Evolutionary conservation across 2,329 filamentous ascomycete genomes (phyloP).

Genomic region (Stemphylium beticola): DNA sequence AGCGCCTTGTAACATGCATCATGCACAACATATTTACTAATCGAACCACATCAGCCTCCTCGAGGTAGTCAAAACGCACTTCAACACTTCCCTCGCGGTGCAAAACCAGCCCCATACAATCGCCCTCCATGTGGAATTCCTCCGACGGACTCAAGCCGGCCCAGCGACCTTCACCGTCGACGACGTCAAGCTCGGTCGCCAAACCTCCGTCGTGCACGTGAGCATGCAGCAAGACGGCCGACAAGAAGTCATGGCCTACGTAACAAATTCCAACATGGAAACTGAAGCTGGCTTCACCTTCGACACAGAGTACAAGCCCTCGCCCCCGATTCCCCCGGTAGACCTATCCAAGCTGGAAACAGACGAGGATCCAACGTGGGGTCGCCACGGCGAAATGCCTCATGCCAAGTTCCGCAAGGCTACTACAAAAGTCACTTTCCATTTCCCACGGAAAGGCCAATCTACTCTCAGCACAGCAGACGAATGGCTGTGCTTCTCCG

Average conservation of each 20-base stretch:
- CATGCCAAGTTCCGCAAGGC: constrained; percentile 58
- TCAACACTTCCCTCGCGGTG: constrained; percentile 62
- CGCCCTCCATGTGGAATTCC: constrained; percentile 68
- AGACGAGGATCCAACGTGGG: constrained; percentile 58
- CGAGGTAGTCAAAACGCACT: constrained; percentile 65
- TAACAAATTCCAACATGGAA: constrained; percentile 68
- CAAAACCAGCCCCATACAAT: constrained; percentile 69
- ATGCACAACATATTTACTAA: not conserved
- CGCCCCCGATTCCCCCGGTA: constrained; percentile 53
- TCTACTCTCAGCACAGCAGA: constrained; percentile 57
- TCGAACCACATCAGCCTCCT: constrained; percentile 54
- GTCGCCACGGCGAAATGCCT: constrained; percentile 51
- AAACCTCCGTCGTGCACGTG: constrained; percentile 68
- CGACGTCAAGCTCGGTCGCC: constrained; percentile 69
- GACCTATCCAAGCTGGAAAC: constrained; percentile 52
- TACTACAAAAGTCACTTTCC: constrained; percentile 58
- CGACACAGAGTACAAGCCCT: constrained; percentile 61
- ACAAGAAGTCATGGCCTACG: constrained; percentile 68
- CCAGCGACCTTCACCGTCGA: constrained; percentile 63
- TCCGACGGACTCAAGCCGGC: constrained; percentile 67
- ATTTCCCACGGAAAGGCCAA: constrained; percentile 58
- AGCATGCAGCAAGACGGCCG: constrained; percentile 63
- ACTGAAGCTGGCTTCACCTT: constrained; percentile 65
- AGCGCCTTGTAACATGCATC: not conserved
- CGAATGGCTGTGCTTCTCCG: constrained; percentile 70